phyloP scores from a whole-genome alignment of 169 alveolate genomes.

The Plasmodium sp. region DNA sequence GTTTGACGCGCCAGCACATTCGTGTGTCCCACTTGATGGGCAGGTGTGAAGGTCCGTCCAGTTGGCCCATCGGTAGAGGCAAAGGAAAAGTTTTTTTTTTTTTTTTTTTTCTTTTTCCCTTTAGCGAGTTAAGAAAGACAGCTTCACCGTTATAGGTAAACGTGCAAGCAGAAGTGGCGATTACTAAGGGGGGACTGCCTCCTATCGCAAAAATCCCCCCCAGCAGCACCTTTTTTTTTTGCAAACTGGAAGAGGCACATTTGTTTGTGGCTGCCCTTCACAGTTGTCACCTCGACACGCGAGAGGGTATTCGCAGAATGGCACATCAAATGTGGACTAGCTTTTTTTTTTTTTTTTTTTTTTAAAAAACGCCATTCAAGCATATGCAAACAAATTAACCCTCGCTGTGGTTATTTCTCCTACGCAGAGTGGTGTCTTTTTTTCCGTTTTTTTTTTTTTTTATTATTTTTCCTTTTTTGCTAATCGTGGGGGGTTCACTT shows the following conservation, averaged over 20 bases:
- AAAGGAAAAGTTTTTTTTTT: background rate
- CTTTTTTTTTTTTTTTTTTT: background rate
- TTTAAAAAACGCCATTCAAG: background rate
- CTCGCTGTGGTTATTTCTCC: background rate
- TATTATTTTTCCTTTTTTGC: background rate
- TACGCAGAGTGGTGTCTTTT: background rate
- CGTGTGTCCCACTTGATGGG: background rate
- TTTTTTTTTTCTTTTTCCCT: background rate
- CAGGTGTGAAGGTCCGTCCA: background rate
- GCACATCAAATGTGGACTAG: background rate
- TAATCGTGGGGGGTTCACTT: background rate
- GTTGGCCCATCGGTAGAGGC: background rate
- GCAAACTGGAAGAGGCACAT: background rate
- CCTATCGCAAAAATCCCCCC: too few relatives aligned
- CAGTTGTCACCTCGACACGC: background rate
- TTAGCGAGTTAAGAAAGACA: conserved; percentile 15
- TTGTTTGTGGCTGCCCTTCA: background rate
- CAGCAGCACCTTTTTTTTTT: background rate
- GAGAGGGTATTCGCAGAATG: background rate
- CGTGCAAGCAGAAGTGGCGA: conserved; percentile 17
- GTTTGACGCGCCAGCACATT: background rate
- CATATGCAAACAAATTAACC: background rate
- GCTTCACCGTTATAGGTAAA: conserved; percentile 28
- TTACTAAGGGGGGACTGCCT: background rate
- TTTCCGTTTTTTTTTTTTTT: background rate